Evolutionary conservation across 805 yeast species (phyloP).

Genomic region (Pichia scutulata): DNA sequence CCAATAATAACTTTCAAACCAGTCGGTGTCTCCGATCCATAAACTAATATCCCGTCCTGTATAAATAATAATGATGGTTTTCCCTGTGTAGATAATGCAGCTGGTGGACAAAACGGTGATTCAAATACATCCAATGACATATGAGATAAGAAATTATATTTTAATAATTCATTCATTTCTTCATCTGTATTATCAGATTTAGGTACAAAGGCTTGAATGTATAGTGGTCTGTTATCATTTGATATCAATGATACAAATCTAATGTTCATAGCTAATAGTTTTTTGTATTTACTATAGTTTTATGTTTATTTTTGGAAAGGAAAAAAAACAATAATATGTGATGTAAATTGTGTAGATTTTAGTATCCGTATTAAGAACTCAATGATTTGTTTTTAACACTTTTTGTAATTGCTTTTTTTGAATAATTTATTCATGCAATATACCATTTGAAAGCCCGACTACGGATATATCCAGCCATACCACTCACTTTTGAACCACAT

Average conservation of each 20-base stretch:
- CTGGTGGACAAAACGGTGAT: constrained; percentile 38
- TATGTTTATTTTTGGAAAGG: too few relatives aligned
- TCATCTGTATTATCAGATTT: constrained; percentile 9
- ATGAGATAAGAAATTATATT: constrained; percentile 65
- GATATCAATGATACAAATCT: constrained; percentile 53
- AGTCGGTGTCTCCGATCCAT: constrained; percentile 61
- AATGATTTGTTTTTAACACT: neutral
- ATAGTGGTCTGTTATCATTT: constrained; percentile 49
- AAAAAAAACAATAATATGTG: too few relatives aligned
- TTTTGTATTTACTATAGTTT: neutral
- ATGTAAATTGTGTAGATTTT: neutral
- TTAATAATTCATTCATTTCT: constrained; percentile 36
- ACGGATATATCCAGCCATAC: neutral
- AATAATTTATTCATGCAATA: neutral
- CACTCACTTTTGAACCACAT: neutral
- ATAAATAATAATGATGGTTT: constrained; percentile 40
- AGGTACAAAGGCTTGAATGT: constrained; percentile 46
- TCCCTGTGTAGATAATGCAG: constrained; percentile 20
- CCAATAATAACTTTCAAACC: constrained; percentile 64
- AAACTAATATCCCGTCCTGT: constrained; percentile 60
- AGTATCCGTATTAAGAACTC: neutral
- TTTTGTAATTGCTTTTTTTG: too few relatives aligned
- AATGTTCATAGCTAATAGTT: constrained; percentile 29
- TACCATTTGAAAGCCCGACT: neutral
- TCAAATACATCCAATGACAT: constrained; percentile 67